phyloP scores from a whole-genome alignment of 2,329 filamentous ascomycete genomes.

The Exserohilum rostratum region DNA sequence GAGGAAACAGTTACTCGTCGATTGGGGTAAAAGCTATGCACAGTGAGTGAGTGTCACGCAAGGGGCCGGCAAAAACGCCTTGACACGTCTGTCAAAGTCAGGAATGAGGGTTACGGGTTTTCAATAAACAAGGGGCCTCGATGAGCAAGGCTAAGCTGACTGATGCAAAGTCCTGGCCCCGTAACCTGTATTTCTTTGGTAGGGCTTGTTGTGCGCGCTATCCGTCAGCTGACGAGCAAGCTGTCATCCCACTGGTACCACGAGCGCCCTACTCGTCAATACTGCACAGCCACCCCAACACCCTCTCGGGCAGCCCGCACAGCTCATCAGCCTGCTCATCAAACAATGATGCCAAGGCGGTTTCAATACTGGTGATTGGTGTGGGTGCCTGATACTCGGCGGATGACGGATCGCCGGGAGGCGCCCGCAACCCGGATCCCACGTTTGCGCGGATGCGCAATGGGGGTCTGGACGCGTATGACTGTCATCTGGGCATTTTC shows the following conservation, averaged over 20 bases:
- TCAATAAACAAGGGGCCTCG: background rate
- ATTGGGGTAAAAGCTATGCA: too few species aligned
- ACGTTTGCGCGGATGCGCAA: slow-evolving; percentile 29
- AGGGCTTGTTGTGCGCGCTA: background rate
- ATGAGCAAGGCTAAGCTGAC: slow-evolving; percentile 15
- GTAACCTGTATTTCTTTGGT: background rate
- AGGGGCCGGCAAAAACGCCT: too few species aligned
- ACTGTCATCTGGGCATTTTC: slow-evolving; percentile 15
- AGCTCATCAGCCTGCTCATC: background rate
- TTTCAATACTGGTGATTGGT: slow-evolving; percentile 6
- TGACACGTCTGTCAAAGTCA: too few species aligned
- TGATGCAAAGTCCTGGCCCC: background rate
- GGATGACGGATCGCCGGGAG: slow-evolving; percentile 13
- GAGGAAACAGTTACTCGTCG: too few species aligned
- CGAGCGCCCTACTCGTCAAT: slow-evolving; percentile 12
- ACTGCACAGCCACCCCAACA: slow-evolving; percentile 15
- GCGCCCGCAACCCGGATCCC: slow-evolving; percentile 18
- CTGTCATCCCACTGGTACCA: background rate
- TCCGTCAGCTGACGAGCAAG: background rate
- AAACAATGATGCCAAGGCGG: slow-evolving; percentile 2
- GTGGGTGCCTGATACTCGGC: slow-evolving; percentile 13
- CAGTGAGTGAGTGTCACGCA: too few species aligned
- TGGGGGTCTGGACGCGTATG: slow-evolving; percentile 16
- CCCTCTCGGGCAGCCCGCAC: background rate
- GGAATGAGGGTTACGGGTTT: too few species aligned